Evolutionary conservation across 345 rosid species (phyloP).

Genomic region (Gossypium anomalum): DNA sequence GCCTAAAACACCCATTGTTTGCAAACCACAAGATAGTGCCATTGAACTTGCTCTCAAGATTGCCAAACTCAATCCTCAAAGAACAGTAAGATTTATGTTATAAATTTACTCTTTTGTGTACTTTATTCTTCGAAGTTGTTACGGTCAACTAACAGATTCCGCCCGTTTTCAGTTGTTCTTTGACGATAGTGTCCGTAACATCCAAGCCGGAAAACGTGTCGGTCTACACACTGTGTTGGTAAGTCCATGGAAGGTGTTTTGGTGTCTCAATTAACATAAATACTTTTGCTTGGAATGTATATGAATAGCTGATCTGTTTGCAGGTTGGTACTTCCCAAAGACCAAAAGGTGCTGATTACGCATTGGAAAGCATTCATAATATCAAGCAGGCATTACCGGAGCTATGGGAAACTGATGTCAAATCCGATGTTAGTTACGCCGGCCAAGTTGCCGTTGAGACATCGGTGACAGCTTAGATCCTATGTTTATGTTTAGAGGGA

Average conservation of each 20-base stretch:
- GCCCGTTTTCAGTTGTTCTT: slow-evolving; percentile 51
- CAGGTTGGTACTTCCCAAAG: slow-evolving; percentile 61
- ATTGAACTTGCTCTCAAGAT: slow-evolving; percentile 51
- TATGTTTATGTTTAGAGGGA: slow-evolving; percentile 9
- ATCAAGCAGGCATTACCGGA: slow-evolving; percentile 61
- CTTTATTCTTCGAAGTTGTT: background rate
- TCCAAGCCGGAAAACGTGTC: slow-evolving; percentile 60
- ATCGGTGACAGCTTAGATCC: slow-evolving; percentile 65
- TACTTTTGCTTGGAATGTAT: background rate
- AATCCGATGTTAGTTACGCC: slow-evolving; percentile 45
- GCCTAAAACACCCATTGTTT: slow-evolving; percentile 58
- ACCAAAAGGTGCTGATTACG: slow-evolving; percentile 62
- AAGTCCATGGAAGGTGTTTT: slow-evolving; percentile 13
- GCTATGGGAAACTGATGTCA: slow-evolving; percentile 58
- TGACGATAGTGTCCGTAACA: slow-evolving; percentile 70
- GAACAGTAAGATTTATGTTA: slow-evolving; percentile 42
- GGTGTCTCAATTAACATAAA: background rate
- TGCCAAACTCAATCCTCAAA: slow-evolving; percentile 54
- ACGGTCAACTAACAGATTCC: background rate
- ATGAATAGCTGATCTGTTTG: background rate
- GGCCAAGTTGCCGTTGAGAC: slow-evolving; percentile 59
- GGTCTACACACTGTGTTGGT: slow-evolving; percentile 66
- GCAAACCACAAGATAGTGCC: slow-evolving; percentile 61
- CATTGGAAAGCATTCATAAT: slow-evolving; percentile 70
- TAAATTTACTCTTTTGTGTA: too few relatives aligned